Evolutionary conservation across 352 stramenopile species (phyloP).

Genomic region (Hyaloperonospora arabidopsidis): DNA sequence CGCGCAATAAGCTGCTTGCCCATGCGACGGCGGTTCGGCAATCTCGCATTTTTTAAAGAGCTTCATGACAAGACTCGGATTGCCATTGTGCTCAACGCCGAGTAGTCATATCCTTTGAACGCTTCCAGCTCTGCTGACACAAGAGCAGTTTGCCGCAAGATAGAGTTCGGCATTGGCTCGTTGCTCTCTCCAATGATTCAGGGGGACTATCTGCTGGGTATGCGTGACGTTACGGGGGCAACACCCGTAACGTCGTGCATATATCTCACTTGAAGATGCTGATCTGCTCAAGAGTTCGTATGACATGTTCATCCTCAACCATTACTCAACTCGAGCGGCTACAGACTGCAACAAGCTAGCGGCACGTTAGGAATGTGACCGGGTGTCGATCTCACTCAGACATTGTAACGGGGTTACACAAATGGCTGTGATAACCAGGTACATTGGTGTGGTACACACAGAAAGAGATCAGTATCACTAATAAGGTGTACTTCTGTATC

Average conservation of each 20-base stretch:
- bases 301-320: constrained; percentile 94
- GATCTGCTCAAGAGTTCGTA: constrained; percentile 68
- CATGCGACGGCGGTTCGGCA: constrained; percentile 78
- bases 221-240: constrained; percentile 70
- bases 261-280: constrained; percentile 74
- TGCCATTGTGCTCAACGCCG: constrained; percentile 26
- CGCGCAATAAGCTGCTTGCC: constrained; percentile 86
- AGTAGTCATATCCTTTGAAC: constrained; percentile 78
- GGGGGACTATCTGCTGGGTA: constrained; percentile 88
- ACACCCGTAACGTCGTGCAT: too few species aligned
- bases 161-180: constrained; percentile 88
- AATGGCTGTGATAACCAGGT: too few species aligned
- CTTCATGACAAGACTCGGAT: too few species aligned
- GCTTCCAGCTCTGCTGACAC: constrained; percentile 35
- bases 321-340: constrained; percentile 79
- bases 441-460: too few species aligned
- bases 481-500: too few species aligned
- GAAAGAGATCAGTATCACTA: too few species aligned
- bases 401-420: too few species aligned
- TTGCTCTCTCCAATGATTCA: constrained; percentile 84
- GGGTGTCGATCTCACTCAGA: too few species aligned
- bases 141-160: constrained; percentile 63
- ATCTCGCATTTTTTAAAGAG: constrained; percentile 71
- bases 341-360: constrained; percentile 38
- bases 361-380: constrained; percentile 37